Evolutionary conservation across 2,329 filamentous ascomycete species (phyloP).

Genomic region (Microsporum audouinii): DNA sequence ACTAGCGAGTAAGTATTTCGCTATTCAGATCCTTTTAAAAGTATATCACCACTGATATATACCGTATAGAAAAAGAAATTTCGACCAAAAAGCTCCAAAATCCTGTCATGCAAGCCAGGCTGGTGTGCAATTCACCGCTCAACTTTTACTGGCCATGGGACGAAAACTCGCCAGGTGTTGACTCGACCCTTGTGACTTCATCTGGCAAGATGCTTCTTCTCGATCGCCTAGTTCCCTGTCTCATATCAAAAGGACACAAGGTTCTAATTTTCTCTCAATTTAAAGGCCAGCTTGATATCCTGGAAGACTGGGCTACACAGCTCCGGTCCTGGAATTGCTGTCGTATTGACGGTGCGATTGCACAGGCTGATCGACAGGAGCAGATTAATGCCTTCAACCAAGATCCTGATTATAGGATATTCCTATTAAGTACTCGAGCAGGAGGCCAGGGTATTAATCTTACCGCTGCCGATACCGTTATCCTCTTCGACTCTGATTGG

Average conservation of each 20-base stretch:
- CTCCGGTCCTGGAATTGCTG: slow-evolving; percentile 71
- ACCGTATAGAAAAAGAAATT: slow-evolving; percentile 61
- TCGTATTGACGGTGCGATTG: slow-evolving; percentile 80
- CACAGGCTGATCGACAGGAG: slow-evolving; percentile 57
- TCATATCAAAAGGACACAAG: slow-evolving; percentile 70
- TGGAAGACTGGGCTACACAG: slow-evolving; percentile 73
- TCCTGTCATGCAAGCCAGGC: slow-evolving; percentile 76
- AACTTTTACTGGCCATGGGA: slow-evolving; percentile 94
- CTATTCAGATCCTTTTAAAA: background rate
- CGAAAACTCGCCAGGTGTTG: slow-evolving; percentile 45
- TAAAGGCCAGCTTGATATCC: slow-evolving; percentile 81
- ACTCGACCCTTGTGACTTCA: slow-evolving; percentile 71
- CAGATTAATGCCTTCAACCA: slow-evolving; percentile 66
- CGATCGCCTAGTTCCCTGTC: slow-evolving; percentile 65
- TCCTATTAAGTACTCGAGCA: slow-evolving; percentile 78
- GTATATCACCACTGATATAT: slow-evolving; percentile 21
- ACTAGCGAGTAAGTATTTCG: slow-evolving; percentile 53
- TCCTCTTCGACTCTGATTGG: slow-evolving; percentile 91
- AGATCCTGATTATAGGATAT: slow-evolving; percentile 56
- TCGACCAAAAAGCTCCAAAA: slow-evolving; percentile 85
- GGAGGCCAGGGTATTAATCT: slow-evolving; percentile 98
- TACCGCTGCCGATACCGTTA: slow-evolving; percentile 96
- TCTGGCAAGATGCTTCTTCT: slow-evolving; percentile 95
- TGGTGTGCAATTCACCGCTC: slow-evolving; percentile 87
- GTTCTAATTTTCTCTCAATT: slow-evolving; percentile 96